Base-by-base conservation (phyloP, 2,329 filamentous ascomycete species). In the Cordyceps cateniannulata region DNA sequence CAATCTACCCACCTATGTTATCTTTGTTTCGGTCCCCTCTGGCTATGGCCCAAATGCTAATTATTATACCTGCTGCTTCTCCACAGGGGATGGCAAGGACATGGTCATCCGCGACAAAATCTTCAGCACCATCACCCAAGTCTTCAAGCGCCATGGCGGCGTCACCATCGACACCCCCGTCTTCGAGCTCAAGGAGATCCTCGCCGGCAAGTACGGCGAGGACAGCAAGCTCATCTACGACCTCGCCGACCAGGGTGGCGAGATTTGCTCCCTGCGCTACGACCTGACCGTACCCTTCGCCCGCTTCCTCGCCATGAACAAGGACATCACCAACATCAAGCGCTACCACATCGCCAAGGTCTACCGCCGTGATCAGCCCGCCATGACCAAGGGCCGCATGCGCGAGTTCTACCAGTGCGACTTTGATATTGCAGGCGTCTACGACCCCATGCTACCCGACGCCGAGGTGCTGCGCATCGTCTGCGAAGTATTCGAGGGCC, bases 391-490 rank as follows among this genome's bases (percentile, higher is more conserved):
- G 73, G 93, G 93, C 56, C 86, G 93, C 59, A 95, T 96, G 89
- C 85, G 93, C 70, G 93, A 97, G 76, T 96, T 96, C 76, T 96
- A 96, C 78, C 93, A 97, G 76, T 97, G 93, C 78, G 93, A 98
- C 76, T 96, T 97, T 71, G 93, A 97, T 72, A 93, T 97, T 76
- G 93, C 93, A 14, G 92, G 93, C 63, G 80, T 78, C 47, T 96
- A 91, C 77, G 93, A 96, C 72, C 77, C 90, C 59, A 96, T 97
- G 92, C 83, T 96, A 27, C 91, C 93, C 61, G 93, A 97, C 70
- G 90, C 92, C 42, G 93, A 97, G 77, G 88, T 96, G 62, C 77
- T 98, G 67, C 84, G 89, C 62, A 92, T 97, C 66, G 85, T 90
- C 60, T 86, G 85, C 68, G 92, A 97, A 72, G 89, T 96, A 45